Conservation (phyloP, 768 basidiomycete genomes). For the Porpolomopsis calyptriformis region DNA sequence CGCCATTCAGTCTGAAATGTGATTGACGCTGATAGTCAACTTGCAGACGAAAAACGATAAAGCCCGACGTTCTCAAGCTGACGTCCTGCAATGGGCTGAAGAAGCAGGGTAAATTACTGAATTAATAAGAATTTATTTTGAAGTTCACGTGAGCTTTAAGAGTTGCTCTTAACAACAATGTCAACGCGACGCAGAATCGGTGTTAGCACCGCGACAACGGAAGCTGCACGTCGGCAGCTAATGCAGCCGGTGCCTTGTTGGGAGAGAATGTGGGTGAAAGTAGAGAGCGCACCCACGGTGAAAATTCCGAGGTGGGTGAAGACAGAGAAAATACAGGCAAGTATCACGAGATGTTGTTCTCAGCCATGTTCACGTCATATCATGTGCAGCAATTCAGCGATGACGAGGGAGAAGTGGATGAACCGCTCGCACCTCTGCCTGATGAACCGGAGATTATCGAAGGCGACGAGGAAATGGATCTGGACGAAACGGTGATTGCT, state of each 20-base stretch:
- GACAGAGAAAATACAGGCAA: slow-evolving; percentile 67
- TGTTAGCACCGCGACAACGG: slow-evolving; percentile 64
- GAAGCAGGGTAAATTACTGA: slow-evolving; percentile 13
- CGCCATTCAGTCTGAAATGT: not conserved
- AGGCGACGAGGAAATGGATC: slow-evolving; percentile 64
- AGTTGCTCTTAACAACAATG: slow-evolving; percentile 23
- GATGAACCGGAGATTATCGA: slow-evolving; percentile 69
- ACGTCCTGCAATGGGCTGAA: slow-evolving; percentile 20
- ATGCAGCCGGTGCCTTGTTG: slow-evolving; percentile 85
- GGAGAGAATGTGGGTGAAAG: slow-evolving; percentile 66
- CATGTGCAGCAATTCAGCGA: slow-evolving; percentile 73
- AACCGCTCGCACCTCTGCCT: slow-evolving; percentile 71
- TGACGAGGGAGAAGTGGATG: slow-evolving; percentile 70
- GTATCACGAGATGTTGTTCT: slow-evolving; percentile 10
- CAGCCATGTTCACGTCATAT: not conserved
- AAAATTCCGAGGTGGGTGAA: slow-evolving; percentile 72
- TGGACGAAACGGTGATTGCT: slow-evolving; percentile 37
- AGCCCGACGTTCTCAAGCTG: not conserved
- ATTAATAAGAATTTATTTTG: not conserved
- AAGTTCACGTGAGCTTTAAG: not conserved
- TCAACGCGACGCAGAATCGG: slow-evolving; percentile 68
- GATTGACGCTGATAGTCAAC: no score
- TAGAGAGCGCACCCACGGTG: slow-evolving; percentile 45
- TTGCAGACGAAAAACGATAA: no score
- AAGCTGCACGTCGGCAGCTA: slow-evolving; percentile 72